Evolutionary conservation across 208 protist species (phyloP), one percentile per base, ranked within the genome.

Genomic region (Acanthamoeba healyi): DNA sequence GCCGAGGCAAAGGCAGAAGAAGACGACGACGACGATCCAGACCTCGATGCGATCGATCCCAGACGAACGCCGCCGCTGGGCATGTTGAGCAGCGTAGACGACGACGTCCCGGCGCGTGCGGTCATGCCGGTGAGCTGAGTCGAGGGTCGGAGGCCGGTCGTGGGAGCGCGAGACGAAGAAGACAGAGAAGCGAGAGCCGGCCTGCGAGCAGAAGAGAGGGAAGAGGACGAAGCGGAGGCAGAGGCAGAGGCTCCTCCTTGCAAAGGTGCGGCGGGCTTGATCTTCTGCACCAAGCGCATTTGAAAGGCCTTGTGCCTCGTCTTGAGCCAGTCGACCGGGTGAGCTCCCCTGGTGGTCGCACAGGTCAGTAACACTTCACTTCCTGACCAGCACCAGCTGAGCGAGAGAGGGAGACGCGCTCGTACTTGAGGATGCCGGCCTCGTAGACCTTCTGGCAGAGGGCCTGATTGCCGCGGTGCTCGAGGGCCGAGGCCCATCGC

Each of bases 401-500:
- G 6, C 19, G 46, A 51, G 17, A 51, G 46, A 51, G 17, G 46
- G 4, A 15, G 61, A n/a, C n/a, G 29, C 22, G 29, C 9, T 1
- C 26, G 1, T 44, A 79, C 70, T 79, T 79, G 9, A 26, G 70
- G 36, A 79, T 24, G 29, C 70, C 70, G 22, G 70, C 70, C 46
- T 79, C 70, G 70, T 79, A 79, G 70, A 79, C 70, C 38, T 79
- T 79, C 70, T 79, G 70, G 24, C 70, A 79, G 38, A 79, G 70
- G 14, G 70, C 70, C 70, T 79, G 70, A 26, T 46, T 79, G 36
- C 70, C 70, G 17, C 70, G 70, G 7, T 46, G 24, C 70, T 79
- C 70, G 19, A 79, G 38, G 14, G 70, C 70, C 0, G 70, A 79
- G 7, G 70, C 70, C 70, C 70, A 79, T 79, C 70, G 70, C 29